These are phyloP conservation scores for Medicago arabica DNA, from an alignment of 306 rosid genomes.

Conservation along the genomic window DNA sequence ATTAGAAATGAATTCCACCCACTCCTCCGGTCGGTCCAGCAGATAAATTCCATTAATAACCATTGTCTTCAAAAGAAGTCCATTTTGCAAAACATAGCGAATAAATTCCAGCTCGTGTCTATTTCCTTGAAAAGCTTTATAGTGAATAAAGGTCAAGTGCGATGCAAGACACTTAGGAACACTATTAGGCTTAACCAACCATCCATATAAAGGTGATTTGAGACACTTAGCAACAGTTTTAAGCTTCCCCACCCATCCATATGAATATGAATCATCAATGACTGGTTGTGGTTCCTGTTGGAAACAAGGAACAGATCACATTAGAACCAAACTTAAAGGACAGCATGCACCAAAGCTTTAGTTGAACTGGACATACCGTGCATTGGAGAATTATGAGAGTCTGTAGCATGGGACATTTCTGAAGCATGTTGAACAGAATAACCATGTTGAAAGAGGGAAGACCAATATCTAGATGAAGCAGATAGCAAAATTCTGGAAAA, in stretches of 20 bases:
- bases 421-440: not conserved
- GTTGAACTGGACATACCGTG: not conserved
- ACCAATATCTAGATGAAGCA: not conserved
- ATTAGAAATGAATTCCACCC: not conserved
- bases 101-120: not conserved
- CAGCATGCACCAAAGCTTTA: not conserved
- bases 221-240: too few relatives aligned
- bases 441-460: not conserved
- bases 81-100: not conserved
- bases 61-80: not conserved
- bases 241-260: too few relatives aligned
- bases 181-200: not conserved
- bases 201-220: not conserved
- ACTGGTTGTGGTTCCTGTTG: not conserved
- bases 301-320: not conserved
- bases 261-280: too few relatives aligned
- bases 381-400: not conserved
- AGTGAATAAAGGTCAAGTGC: not conserved
- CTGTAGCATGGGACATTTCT: conserved; percentile 9
- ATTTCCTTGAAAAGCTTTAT: not conserved
- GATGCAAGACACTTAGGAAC: not conserved
- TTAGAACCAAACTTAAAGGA: not conserved
- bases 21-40: not conserved
- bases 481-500: not conserved
- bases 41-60: not conserved